Evolutionary conservation across 1,284 basidiomycete genomes (phyloP), one percentile per base, ranked within the genome.

Genomic region (Trichosporon sp.): DNA sequence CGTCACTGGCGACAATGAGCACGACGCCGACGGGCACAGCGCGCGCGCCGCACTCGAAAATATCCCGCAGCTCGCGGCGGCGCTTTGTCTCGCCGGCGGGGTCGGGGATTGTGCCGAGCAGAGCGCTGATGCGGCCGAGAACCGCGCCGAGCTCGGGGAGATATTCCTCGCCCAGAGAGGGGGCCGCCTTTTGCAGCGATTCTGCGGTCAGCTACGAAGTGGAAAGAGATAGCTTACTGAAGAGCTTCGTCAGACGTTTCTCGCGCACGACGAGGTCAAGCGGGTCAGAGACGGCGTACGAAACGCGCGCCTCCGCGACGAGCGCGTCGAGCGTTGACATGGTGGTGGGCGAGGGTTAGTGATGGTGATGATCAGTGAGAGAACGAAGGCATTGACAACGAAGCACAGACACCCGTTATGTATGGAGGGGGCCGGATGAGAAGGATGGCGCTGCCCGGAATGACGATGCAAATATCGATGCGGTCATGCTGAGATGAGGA

Each of bases 231-330:
- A 63, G 59, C 59, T 37, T 31, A 63, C 59, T 63, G 59, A 63
- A 63, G 6, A 63, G 59, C 1, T 32, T 11, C 4, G 59, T 37
- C 32, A 63, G 59, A 16, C 31, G 31, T 14, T 63, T 63, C 16
- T 63, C 59, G 31, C 59, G 59, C 59, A 32, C 59, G 31, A 35
- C 59, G 31, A 63, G 59, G 59, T 63, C 59, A 32, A 63, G 59
- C 19, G 31, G 59, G 35, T 63, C 31, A 6, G 59, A 35, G 31
- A 32, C 59, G 7, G 11, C 16, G 59, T 35, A 63, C 4, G 59
- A 32, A 2, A 12, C 59, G 32, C 59, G 59, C 16, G 59, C 59
- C 32, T 63, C 59, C 12, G 31, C 12, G 7, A 63, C 59, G 59
- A 63, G 59, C 19, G 31, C 31, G 16, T 35, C 59, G 59, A 63